A percentile compares a stretch with the other conserved stretches of the same genome.
Evolutionary conservation across 257 asterid genomes (phyloP).

Genomic region (Nyctanthes arbortristis): DNA sequence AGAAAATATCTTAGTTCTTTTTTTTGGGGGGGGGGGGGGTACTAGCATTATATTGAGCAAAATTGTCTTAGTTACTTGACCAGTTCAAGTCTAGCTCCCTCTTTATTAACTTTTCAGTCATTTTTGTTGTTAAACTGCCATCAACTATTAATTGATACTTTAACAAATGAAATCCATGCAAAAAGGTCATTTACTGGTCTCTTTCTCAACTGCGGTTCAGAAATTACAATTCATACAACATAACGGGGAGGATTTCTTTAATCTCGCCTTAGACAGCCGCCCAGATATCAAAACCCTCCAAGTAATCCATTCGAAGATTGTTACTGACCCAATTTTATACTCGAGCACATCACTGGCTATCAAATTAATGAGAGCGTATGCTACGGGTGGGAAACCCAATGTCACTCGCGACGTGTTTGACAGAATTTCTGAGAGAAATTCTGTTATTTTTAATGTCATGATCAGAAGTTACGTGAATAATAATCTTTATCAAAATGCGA

Average conservation of each 20-base stretch:
- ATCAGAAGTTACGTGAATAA: constrained; percentile 83
- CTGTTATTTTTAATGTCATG: constrained; percentile 67
- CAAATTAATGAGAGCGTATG: constrained; percentile 78
- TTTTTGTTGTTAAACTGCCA: too few relatives aligned
- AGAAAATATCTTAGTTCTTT: too few relatives aligned
- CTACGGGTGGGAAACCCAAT: constrained; percentile 51
- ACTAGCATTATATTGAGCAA: too few relatives aligned
- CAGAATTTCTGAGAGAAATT: constrained; percentile 56
- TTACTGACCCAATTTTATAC: constrained; percentile 43
- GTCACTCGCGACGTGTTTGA: constrained; percentile 69
- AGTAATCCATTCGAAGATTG: constrained; percentile 54
- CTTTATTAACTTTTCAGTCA: too few relatives aligned
- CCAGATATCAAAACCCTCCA: constrained; percentile 55
- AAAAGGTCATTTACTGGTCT: constrained; percentile 39
- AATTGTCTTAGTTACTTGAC: too few relatives aligned
- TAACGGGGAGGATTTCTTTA: constrained; percentile 22
- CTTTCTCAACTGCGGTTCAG: constrained; percentile 30
- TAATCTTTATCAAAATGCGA: constrained; percentile 48
- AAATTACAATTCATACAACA: not conserved
- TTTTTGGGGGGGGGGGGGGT: too few relatives aligned
- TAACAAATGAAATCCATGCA: constrained; percentile 30
- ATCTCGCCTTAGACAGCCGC: constrained; percentile 43
- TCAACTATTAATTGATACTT: too few relatives aligned
- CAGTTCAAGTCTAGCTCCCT: too few relatives aligned
- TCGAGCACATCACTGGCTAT: constrained; percentile 53